Percentiles rank a stretch among this genome's conserved stretches.
Evolutionary conservation across 345 rosid genomes (phyloP).

Genomic region (rapeseed (Brassica napus)): DNA sequence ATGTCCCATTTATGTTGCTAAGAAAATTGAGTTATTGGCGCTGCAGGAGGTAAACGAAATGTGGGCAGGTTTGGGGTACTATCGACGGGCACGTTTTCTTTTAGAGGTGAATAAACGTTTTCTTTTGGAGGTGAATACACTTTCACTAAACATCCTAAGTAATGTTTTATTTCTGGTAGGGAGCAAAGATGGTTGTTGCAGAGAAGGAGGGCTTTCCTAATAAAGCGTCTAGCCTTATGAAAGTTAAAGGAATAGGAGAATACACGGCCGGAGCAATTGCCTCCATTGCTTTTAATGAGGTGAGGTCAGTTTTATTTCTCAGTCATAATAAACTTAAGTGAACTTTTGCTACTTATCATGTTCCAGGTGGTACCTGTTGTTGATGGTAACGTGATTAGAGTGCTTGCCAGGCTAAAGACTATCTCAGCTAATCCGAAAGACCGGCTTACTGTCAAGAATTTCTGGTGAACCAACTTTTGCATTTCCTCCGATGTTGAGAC

Average conservation of each 20-base stretch:
- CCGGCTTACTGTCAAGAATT: conserved; percentile 50
- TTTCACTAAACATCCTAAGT: neutral
- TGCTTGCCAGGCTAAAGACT: conserved; percentile 73
- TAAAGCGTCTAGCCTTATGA: conserved; percentile 47
- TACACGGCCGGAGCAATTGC: conserved; percentile 87
- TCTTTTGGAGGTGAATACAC: neutral
- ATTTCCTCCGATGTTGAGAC: conserved; percentile 3
- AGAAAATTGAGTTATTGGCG: conserved; percentile 1
- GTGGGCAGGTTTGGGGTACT: conserved; percentile 98
- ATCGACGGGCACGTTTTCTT: conserved; percentile 87
- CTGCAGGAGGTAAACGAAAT: conserved; percentile 92
- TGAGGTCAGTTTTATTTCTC: conserved; percentile 24
- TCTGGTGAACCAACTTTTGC: conserved; percentile 60
- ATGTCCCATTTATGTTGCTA: neutral
- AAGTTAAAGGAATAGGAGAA: conserved; percentile 75
- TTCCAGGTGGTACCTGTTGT: conserved; percentile 71
- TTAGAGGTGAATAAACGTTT: conserved; percentile 56
- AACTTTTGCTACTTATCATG: conserved; percentile 21
- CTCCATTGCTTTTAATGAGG: conserved; percentile 79
- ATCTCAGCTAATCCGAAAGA: conserved; percentile 88
- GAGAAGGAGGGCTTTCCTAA: conserved; percentile 57
- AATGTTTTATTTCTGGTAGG: conserved; percentile 39
- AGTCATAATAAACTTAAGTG: neutral
- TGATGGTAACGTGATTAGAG: conserved; percentile 77
- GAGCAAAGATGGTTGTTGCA: conserved; percentile 68